These are phyloP conservation scores for Calocybe cyanea DNA, from an alignment of 768 basidiomycete genomes.

Conservation along the genomic window DNA sequence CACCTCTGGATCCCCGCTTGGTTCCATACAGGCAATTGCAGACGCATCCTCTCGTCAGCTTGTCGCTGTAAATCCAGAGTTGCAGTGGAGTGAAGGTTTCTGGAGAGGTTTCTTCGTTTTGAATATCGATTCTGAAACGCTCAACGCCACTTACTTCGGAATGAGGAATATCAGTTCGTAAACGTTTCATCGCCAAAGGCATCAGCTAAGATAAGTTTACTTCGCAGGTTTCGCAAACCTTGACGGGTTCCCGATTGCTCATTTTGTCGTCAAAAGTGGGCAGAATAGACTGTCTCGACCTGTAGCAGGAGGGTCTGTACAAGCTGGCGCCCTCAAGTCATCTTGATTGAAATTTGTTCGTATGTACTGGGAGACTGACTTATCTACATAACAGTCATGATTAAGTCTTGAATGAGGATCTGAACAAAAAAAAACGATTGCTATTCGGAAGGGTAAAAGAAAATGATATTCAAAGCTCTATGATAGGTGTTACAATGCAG, in stretches of 20 bases:
- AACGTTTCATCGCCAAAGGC: background rate
- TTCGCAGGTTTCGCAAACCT: background rate
- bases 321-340: constrained; percentile 9
- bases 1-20: constrained; percentile 46
- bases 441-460: too few species aligned
- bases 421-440: too few species aligned
- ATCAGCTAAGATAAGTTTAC: too few species aligned
- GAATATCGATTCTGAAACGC: constrained; percentile 37
- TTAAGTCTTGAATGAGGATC: too few species aligned
- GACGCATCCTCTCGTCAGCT: constrained; percentile 35
- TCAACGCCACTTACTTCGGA: constrained; percentile 52
- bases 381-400: constrained; percentile 1
- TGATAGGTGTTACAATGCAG: constrained; percentile 1
- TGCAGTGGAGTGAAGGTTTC: constrained; percentile 61
- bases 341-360: background rate
- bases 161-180: constrained; percentile 25
- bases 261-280: constrained; percentile 10
- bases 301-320: constrained; percentile 10
- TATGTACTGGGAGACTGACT: too few species aligned
- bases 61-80: constrained; percentile 40
- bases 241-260: constrained; percentile 4
- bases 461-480: too few species aligned
- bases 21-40: constrained; percentile 33
- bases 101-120: constrained; percentile 60
- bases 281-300: constrained; percentile 11